These are phyloP conservation scores for Annulohypoxylon stygium DNA, from an alignment of 495 filamentous ascomycete species.

Conservation along the genomic window DNA sequence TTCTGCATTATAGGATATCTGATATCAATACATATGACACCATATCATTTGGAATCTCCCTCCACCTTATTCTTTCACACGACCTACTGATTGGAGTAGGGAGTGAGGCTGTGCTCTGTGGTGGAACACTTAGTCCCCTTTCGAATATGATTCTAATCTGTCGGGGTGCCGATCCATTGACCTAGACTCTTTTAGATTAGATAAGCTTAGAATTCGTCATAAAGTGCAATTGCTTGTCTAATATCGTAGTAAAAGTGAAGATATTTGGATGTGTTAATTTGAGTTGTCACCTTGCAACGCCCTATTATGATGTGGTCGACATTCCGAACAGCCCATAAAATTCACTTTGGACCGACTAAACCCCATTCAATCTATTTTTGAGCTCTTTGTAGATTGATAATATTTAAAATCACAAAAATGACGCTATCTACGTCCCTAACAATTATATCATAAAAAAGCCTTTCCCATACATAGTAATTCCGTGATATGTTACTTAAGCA, in stretches of 20 bases:
- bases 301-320: too few species aligned
- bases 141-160: neutral
- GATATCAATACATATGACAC: neutral
- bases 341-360: too few species aligned
- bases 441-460: too few species aligned
- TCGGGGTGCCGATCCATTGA: neutral
- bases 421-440: too few species aligned
- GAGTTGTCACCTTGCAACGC: too few species aligned
- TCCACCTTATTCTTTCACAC: neutral
- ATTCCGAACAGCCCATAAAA: too few species aligned
- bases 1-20: neutral
- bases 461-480: too few species aligned
- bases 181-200: neutral
- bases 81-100: slow-evolving; percentile 20
- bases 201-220: neutral
- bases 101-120: slow-evolving; percentile 30
- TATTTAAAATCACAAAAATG: too few species aligned
- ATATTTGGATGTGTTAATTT: neutral
- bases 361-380: too few species aligned
- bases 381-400: too few species aligned
- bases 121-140: neutral
- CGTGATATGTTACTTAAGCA: too few species aligned
- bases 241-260: neutral
- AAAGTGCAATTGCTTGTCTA: neutral
- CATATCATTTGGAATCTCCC: neutral